Evolutionary conservation across 2,329 filamentous ascomycete genomes (phyloP).

Genomic region (Parasarocladium wereldwijsianum): DNA sequence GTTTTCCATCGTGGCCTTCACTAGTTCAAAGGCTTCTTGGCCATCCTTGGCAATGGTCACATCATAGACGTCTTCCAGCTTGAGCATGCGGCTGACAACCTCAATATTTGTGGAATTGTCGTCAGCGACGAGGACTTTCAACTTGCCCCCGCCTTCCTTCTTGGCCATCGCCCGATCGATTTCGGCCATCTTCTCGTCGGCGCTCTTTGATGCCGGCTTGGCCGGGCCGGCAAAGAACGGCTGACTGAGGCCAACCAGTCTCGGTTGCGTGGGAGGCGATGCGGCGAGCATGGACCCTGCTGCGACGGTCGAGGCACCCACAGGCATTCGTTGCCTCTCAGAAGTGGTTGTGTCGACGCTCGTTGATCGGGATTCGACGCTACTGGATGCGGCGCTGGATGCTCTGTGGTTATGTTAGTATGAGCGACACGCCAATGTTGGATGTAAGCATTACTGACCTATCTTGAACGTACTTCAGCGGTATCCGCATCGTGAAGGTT

Average conservation of each 20-base stretch:
- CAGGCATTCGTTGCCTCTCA: conserved; percentile 18
- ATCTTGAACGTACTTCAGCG: conserved; percentile 61
- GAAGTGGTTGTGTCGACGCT: conserved; percentile 29
- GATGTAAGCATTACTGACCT: conserved; percentile 16
- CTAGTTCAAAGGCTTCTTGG: conserved; percentile 75
- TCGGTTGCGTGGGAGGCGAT: conserved; percentile 49
- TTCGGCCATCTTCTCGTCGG: conserved; percentile 47
- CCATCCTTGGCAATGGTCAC: conserved; percentile 78
- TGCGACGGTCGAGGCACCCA: too few relatives aligned
- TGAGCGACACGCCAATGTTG: neutral
- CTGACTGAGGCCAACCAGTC: conserved; percentile 67
- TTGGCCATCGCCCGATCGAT: conserved; percentile 50
- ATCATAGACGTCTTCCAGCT: conserved; percentile 69
- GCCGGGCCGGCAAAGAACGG: conserved; percentile 53
- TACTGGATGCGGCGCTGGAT: conserved; percentile 40
- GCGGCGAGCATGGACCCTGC: too few relatives aligned
- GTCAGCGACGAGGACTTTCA: conserved; percentile 78
- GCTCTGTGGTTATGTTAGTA: conserved; percentile 19
- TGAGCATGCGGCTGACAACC: conserved; percentile 47
- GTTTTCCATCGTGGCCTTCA: conserved; percentile 67
- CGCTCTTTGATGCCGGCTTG: conserved; percentile 16
- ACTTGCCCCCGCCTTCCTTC: conserved; percentile 44
- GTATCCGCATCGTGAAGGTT: conserved; percentile 71
- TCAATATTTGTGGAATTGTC: conserved; percentile 44
- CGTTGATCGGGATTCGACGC: conserved; percentile 30